A percentile compares a stretch with the other conserved stretches of the same genome.
Conservation (phyloP, 2,329 filamentous ascomycete species). For the Penicillium sp. region DNA sequence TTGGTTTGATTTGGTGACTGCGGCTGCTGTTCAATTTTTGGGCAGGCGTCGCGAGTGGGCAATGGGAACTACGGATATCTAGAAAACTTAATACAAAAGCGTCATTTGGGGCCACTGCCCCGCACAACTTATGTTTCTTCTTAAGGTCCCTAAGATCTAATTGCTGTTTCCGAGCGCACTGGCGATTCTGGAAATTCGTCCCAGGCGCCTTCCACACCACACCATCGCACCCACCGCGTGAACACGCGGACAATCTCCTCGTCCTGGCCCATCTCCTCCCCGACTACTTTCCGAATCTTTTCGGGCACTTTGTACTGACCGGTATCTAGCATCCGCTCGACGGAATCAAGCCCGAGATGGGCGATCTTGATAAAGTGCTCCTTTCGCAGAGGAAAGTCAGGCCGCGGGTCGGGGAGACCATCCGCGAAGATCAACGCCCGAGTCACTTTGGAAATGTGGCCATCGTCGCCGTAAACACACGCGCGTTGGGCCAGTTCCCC, state of each 20-base stretch:
- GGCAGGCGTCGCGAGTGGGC: background rate
- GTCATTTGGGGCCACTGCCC: background rate
- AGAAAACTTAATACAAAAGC: background rate
- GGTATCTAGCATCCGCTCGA: conserved; percentile 1
- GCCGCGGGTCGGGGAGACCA: background rate
- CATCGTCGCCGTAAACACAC: background rate
- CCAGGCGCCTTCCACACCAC: conserved; percentile 1
- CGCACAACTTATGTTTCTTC: background rate
- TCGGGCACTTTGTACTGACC: conserved; percentile 3
- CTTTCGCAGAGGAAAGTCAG: background rate
- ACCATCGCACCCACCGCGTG: conserved; percentile 6
- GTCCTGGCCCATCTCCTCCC: conserved; percentile 7
- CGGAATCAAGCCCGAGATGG: conserved; percentile 1
- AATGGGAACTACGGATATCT: background rate
- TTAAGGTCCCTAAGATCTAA: background rate
- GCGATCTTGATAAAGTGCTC: conserved; percentile 1
- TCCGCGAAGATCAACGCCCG: background rate
- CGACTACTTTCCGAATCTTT: background rate
- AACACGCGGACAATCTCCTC: conserved; percentile 4
- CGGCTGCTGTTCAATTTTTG: background rate
- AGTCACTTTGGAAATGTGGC: conserved; percentile 2
- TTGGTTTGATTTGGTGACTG: background rate
- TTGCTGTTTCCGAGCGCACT: too few species aligned
- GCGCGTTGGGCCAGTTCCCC: background rate
- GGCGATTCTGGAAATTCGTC: conserved; percentile 1